phyloP scores from a whole-genome alignment of 1,284 basidiomycete species.

The Ustilago xerochloae region DNA sequence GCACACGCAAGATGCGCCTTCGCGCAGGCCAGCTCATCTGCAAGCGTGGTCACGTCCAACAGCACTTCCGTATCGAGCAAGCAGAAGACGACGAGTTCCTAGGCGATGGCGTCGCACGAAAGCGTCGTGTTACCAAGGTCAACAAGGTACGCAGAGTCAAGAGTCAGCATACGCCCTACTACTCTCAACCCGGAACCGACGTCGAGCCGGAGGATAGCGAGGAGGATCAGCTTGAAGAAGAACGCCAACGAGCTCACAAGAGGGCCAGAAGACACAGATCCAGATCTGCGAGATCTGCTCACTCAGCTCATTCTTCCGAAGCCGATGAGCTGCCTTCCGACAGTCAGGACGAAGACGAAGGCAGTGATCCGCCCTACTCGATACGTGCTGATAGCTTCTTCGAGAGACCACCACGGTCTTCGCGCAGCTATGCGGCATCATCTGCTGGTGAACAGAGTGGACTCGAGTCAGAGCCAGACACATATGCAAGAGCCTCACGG shows the following conservation, averaged over 20 bases:
- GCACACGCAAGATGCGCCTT: constrained; percentile 45
- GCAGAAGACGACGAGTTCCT: constrained; percentile 47
- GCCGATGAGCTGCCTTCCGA: constrained; percentile 2
- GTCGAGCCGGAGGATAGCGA: constrained; percentile 42
- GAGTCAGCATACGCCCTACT: constrained; percentile 40
- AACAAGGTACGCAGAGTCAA: constrained; percentile 37
- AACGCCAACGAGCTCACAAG: constrained; percentile 11
- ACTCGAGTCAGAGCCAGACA: constrained; percentile 26
- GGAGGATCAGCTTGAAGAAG: constrained; percentile 25
- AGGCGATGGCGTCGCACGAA: constrained; percentile 38
- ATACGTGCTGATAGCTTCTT: constrained; percentile 44
- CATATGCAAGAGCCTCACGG: constrained; percentile 21
- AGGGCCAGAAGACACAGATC: constrained; percentile 11
- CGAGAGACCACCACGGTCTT: constrained; percentile 12
- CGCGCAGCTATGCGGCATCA: constrained; percentile 30
- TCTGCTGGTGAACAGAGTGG: constrained; percentile 35
- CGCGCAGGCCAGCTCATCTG: constrained; percentile 49
- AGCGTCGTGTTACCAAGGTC: constrained; percentile 16
- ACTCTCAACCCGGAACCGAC: constrained; percentile 40
- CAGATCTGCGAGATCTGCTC: constrained; percentile 9
- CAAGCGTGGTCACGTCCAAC: constrained; percentile 53
- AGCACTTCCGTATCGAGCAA: constrained; percentile 46
- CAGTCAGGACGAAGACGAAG: constrained; percentile 1
- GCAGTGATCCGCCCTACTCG: constrained; percentile 15
- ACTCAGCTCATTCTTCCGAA: constrained; percentile 5